Evolutionary conservation across 169 alveolate genomes (phyloP).

Genomic region (Amoebophrya sp.): DNA sequence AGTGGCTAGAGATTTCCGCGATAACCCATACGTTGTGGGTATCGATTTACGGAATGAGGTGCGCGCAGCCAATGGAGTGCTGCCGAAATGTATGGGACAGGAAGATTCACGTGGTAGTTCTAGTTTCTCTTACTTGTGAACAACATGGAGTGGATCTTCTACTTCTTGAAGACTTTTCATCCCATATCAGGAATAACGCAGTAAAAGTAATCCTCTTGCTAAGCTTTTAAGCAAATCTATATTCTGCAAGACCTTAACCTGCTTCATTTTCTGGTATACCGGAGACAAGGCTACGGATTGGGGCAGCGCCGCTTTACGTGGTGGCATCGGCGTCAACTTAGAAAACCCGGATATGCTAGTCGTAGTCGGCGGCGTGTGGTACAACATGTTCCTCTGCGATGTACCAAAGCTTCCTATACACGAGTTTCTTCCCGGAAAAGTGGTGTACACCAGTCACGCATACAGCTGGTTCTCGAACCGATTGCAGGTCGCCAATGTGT

Average conservation of each 20-base stretch:
- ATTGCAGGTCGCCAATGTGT: background rate
- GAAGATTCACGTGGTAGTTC: too few species aligned
- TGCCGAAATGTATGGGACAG: too few species aligned
- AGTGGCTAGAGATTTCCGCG: background rate
- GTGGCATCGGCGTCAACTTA: background rate
- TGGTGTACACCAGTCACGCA: background rate
- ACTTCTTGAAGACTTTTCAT: too few species aligned
- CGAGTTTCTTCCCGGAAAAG: background rate
- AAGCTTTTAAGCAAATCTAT: too few species aligned
- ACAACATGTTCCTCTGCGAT: slow-evolving; percentile 5
- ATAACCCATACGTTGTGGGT: background rate
- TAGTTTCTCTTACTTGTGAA: too few species aligned
- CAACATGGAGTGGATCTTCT: too few species aligned
- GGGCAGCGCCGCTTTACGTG: background rate
- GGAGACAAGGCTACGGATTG: background rate
- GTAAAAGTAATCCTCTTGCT: too few species aligned
- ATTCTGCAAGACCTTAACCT: too few species aligned
- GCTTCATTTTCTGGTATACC: too few species aligned
- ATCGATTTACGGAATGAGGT: too few species aligned
- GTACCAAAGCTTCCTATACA: background rate
- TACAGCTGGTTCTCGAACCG: background rate
- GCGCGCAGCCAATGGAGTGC: too few species aligned
- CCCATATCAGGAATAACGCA: too few species aligned
- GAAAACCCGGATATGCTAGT: background rate
- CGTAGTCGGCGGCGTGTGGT: slow-evolving; percentile 18